A percentile compares a stretch with the other conserved stretches of the same genome.
Conservation (phyloP, 73 alveolate species). For the Paramecium octaurelia region DNA sequence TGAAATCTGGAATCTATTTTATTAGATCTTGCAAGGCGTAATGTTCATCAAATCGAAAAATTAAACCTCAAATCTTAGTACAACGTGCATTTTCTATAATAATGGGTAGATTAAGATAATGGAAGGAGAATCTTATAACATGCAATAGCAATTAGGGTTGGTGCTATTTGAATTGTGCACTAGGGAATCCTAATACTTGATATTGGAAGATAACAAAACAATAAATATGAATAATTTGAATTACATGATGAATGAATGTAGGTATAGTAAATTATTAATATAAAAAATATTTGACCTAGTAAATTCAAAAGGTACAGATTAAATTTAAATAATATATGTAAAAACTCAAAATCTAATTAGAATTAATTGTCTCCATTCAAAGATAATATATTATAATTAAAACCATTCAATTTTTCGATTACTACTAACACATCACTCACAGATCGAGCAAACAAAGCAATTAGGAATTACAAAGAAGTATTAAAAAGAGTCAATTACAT, state of each 20-base stretch:
- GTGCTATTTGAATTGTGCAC: slow-evolving; percentile 16
- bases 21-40: not conserved
- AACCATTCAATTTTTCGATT: not conserved
- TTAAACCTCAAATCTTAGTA: not conserved
- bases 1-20: not conserved
- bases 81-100: not conserved
- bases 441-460: not conserved
- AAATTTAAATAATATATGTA: not conserved
- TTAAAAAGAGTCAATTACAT: not conserved
- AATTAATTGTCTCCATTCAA: not conserved
- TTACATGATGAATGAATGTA: not conserved
- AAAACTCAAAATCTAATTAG: slow-evolving; percentile 16
- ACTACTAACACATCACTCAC: not conserved
- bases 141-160: not conserved
- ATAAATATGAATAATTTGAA: not conserved
- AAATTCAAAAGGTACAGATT: not conserved
- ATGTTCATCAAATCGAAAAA: not conserved
- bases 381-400: not conserved
- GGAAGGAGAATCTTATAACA: not conserved
- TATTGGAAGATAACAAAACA: not conserved
- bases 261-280: not conserved
- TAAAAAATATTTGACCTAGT: not conserved
- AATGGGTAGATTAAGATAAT: not conserved
- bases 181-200: slow-evolving; percentile 16
- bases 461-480: not conserved